phyloP scores from a whole-genome alignment of 495 filamentous ascomycete species.

The Astrothelium subdiscretum region DNA sequence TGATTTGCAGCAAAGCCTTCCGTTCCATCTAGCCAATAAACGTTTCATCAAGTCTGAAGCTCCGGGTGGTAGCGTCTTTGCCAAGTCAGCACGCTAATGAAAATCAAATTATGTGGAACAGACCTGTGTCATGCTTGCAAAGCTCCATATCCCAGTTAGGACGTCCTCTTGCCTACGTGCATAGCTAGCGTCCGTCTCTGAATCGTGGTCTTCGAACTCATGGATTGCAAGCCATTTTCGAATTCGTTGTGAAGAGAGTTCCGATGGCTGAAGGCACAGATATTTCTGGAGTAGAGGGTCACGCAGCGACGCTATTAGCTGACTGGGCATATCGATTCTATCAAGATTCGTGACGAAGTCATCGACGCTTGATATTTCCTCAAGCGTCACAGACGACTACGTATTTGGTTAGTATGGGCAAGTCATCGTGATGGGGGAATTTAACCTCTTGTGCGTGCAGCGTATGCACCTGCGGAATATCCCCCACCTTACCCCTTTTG shows the following conservation, averaged over 20 bases:
- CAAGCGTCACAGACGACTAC: slow-evolving; percentile 55
- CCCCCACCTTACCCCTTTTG: slow-evolving; percentile 32
- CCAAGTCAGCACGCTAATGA: not conserved
- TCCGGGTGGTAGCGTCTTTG: slow-evolving; percentile 20
- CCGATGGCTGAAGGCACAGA: slow-evolving; percentile 50
- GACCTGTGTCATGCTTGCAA: slow-evolving; percentile 1
- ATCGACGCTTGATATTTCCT: slow-evolving; percentile 63
- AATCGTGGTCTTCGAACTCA: not conserved
- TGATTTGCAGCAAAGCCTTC: not conserved
- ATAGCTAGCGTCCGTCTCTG: not conserved
- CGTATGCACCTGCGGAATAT: slow-evolving; percentile 63
- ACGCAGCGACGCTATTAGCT: slow-evolving; percentile 62
- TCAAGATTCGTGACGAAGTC: slow-evolving; percentile 68
- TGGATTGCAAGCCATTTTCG: slow-evolving; percentile 4
- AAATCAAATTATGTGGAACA: not conserved
- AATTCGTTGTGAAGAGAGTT: slow-evolving; percentile 18
- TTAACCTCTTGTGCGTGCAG: slow-evolving; percentile 54
- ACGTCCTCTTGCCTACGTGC: not conserved
- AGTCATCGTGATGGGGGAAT: not conserved
- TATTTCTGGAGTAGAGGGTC: slow-evolving; percentile 73
- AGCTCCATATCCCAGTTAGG: not conserved
- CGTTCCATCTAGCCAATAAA: not conserved
- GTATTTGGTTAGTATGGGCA: slow-evolving; percentile 6
- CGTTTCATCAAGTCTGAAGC: slow-evolving; percentile 27
- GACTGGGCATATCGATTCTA: slow-evolving; percentile 67